Percentiles rank a stretch among this genome's conserved stretches.
Conservation (phyloP, 768 basidiomycete genomes). For the Agaricus subrufescens region DNA sequence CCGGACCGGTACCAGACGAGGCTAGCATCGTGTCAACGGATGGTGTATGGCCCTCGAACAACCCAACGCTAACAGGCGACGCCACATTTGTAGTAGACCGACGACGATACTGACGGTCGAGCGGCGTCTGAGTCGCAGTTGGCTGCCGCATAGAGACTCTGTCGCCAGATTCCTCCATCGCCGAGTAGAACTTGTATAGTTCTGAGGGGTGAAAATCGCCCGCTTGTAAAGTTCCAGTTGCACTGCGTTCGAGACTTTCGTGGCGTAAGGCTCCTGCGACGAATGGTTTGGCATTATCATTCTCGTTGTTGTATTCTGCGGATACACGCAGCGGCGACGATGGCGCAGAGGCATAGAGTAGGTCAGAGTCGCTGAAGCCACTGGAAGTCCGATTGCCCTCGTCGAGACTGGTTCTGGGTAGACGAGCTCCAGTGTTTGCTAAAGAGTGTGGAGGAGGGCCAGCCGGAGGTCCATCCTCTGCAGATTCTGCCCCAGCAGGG, state of each 20-base stretch:
- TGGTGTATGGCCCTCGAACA: no score
- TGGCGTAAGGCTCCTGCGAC: background rate
- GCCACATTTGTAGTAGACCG: no score
- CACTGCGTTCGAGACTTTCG: background rate
- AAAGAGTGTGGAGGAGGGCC: background rate
- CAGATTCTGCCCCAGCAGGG: background rate
- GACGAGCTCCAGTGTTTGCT: background rate
- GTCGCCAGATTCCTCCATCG: background rate
- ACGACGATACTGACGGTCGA: no score
- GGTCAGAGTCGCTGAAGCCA: background rate
- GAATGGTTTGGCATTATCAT: background rate
- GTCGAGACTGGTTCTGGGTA: background rate
- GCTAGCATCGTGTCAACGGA: no score
- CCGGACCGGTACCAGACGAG: no score
- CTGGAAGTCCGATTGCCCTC: background rate
- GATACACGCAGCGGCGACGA: conserved; percentile 1
- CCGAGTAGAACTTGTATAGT: background rate
- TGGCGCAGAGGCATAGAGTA: conserved; percentile 7
- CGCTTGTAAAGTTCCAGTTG: background rate
- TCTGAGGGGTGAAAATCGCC: background rate
- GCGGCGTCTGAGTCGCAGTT: background rate
- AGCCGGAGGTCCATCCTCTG: conserved; percentile 5
- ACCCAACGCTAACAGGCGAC: no score
- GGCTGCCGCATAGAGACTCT: background rate
- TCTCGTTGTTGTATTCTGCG: background rate